A percentile compares a stretch with the other conserved stretches of the same genome.
phyloP scores from a whole-genome alignment of 2,329 filamentous ascomycete species.

The Trichoderma koningii region DNA sequence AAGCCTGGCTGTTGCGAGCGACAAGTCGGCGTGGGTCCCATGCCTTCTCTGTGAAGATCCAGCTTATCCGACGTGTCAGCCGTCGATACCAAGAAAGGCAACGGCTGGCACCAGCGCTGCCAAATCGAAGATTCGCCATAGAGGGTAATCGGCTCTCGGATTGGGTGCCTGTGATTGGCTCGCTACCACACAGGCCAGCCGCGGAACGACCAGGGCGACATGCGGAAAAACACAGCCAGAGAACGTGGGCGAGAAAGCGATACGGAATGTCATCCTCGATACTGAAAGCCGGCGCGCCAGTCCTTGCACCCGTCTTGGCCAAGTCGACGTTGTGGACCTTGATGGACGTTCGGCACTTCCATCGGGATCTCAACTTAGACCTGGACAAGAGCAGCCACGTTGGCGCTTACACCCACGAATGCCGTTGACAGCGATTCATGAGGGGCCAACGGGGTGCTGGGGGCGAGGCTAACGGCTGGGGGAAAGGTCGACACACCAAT shows the following conservation, averaged over 20 bases:
- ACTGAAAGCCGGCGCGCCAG: neutral
- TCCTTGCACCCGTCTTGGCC: neutral
- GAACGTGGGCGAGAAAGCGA: neutral
- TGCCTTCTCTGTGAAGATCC: neutral
- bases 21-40: neutral
- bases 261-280: neutral
- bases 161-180: conserved; percentile 7
- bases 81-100: neutral
- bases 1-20: no score
- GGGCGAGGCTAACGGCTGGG: neutral
- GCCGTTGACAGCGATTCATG: neutral
- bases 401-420: conserved; percentile 1
- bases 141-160: conserved; percentile 1
- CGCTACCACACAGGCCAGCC: neutral
- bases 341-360: conserved; percentile 1
- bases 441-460: neutral
- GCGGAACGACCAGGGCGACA: neutral
- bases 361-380: neutral
- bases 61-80: neutral
- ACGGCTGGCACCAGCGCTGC: neutral
- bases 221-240: neutral
- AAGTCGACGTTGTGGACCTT: neutral
- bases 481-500: neutral
- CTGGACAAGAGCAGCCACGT: conserved; percentile 8
- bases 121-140: neutral